Conservation (phyloP, 345 rosid species). For the thale cress (Arabidopsis thaliana) region DNA sequence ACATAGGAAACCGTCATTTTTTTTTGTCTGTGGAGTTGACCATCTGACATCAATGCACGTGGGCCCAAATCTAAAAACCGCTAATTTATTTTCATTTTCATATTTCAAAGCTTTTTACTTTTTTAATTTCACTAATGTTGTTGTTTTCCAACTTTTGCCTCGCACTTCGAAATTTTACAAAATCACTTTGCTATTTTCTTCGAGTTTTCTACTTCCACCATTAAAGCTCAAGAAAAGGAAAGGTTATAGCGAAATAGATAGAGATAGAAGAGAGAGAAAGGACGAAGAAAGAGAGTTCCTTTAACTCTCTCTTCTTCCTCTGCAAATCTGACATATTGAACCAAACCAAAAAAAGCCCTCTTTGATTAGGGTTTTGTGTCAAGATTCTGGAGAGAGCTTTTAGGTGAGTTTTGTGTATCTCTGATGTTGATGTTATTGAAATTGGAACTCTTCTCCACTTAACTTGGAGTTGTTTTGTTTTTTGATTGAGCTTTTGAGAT, state of each 20-base stretch:
- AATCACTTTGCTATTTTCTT: slow-evolving; percentile 35
- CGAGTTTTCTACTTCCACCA: slow-evolving; percentile 36
- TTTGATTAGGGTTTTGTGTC: slow-evolving; percentile 36
- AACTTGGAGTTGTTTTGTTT: slow-evolving; percentile 25
- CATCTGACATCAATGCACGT: slow-evolving; percentile 46
- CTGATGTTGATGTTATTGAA: slow-evolving; percentile 38
- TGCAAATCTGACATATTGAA: slow-evolving; percentile 27
- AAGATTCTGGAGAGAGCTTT: slow-evolving; percentile 9
- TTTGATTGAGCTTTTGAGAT: slow-evolving; percentile 17
- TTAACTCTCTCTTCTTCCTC: slow-evolving; percentile 43
- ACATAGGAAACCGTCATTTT: slow-evolving; percentile 31
- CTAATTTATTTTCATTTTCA: background rate
- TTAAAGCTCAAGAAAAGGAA: slow-evolving; percentile 36
- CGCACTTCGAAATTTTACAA: slow-evolving; percentile 46
- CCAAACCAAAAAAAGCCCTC: background rate
- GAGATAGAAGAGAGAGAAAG: slow-evolving; percentile 34
- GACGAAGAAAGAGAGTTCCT: slow-evolving; percentile 28
- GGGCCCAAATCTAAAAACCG: slow-evolving; percentile 34
- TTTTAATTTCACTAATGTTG: slow-evolving; percentile 16
- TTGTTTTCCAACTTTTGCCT: slow-evolving; percentile 46
- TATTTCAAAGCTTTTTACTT: slow-evolving; percentile 38
- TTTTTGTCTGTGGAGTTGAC: slow-evolving; percentile 49
- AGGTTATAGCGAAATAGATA: background rate
- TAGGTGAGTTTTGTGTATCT: slow-evolving; percentile 44
- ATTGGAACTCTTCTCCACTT: slow-evolving; percentile 35